Base-by-base conservation (phyloP, 371 early-diverging fungal genomes). In the Mortierella sp. region DNA sequence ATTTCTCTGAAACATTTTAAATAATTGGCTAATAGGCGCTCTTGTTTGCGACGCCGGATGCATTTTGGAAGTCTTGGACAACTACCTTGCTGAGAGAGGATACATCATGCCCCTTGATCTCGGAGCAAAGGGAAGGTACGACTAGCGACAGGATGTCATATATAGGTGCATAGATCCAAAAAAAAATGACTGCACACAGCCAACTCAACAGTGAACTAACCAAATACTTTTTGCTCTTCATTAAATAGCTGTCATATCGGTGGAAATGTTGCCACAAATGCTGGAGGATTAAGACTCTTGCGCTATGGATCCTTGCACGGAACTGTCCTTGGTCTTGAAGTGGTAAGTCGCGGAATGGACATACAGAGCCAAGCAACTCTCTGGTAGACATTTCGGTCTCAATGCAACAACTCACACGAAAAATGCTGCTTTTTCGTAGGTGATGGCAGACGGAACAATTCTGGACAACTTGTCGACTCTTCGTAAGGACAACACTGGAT, bases 241-340 rank as follows among this genome's bases (percentile, higher is more conserved):
- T n/a, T 8, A 32, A 77, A 88, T 78, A 82, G 89, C 29, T 97
- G 97, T 88, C 95, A 94, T 71, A 96, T 99, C 74, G 99, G 99
- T 75, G 99, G 99, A 12, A 99, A 98, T 80, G 94, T 99, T 10
- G 95, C 98, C 16, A 97, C 98, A 2, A 98, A 99, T 88, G 99
- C 99, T 0, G 99, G 99, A 41, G 99, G 99, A 1, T 90, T 99
- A 56, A 89, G 98, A 48, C 91, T 96, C 38, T 91, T 99, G 88
- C 93, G 97, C 5, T 99, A 97, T 88, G 99, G 99, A 65, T 93
- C 94, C 27, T 88, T 98, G 54, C 98, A 97, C 83, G 98, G 98
- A 32, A 95, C 94, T 54, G 97, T 97, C 6, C 90, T 99, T 58
- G 96, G 96, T 2, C 87, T 96, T 55, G 96, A 97, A 90, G 96